Conservation (phyloP, 2,329 filamentous ascomycete genomes). For the Alternaria metachromatica region DNA sequence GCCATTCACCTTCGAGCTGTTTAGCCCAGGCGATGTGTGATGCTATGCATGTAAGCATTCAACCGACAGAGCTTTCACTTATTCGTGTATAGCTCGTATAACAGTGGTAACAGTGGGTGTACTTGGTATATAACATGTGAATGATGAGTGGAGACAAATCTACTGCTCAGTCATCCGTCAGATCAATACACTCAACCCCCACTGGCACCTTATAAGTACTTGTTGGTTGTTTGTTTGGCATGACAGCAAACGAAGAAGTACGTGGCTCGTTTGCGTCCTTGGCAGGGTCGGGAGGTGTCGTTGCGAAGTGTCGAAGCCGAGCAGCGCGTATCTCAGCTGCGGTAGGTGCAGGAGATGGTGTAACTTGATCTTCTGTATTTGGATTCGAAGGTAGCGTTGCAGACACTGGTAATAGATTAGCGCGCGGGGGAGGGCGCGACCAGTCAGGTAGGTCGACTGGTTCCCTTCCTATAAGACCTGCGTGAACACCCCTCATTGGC, state of each 20-base stretch:
- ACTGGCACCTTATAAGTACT: not conserved
- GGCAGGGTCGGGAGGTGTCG: not conserved
- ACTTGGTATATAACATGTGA: not conserved
- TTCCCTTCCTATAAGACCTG: not conserved
- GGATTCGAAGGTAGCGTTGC: not conserved
- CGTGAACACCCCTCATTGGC: not conserved
- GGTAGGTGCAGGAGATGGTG: not conserved
- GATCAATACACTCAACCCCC: constrained; percentile 16
- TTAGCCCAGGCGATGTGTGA: not conserved
- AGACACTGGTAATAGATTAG: not conserved
- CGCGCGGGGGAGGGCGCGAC: not conserved
- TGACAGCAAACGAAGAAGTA: not conserved
- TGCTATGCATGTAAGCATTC: not conserved
- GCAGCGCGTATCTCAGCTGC: constrained; percentile 19
- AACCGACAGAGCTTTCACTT: not conserved
- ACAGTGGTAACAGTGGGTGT: not conserved
- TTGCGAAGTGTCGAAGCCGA: constrained; percentile 17
- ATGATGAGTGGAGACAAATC: not conserved
- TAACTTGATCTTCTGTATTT: not conserved
- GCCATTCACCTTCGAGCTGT: not conserved
- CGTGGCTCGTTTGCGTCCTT: not conserved
- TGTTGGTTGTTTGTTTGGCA: not conserved
- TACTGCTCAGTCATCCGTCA: constrained; percentile 17
- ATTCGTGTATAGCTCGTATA: not conserved
- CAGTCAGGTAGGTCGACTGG: not conserved